These are phyloP conservation scores for Stentor coeruleus DNA, from an alignment of 73 alveolate species.

Conservation along the genomic window DNA sequence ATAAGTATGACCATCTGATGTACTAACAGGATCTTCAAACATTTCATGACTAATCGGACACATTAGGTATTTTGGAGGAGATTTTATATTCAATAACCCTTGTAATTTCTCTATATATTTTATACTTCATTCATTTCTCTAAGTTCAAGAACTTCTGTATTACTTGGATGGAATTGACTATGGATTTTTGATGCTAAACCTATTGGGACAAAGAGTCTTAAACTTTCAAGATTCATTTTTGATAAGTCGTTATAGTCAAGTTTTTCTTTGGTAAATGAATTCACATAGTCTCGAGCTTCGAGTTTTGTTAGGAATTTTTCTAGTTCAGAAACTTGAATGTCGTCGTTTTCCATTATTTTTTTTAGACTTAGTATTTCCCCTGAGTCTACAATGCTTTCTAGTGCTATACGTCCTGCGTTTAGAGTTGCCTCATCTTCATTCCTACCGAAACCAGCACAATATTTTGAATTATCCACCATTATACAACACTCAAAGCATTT, in stretches of 20 bases:
- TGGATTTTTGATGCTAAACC: not conserved
- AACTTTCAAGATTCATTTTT: not conserved
- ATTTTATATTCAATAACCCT: not conserved
- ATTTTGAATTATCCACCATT: not conserved
- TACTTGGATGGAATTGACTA: constrained; percentile 20
- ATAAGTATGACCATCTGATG: constrained; percentile 80
- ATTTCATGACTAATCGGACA: constrained; percentile 77
- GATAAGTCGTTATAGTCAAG: not conserved
- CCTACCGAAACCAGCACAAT: constrained; percentile 16
- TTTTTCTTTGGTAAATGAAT: not conserved
- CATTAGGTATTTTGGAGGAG: not conserved
- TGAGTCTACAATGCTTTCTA: constrained; percentile 19
- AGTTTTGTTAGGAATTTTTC: not conserved
- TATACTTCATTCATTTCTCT: constrained; percentile 1
- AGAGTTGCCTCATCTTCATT: constrained; percentile 21
- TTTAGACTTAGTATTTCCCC: not conserved
- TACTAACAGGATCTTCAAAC: constrained; percentile 79
- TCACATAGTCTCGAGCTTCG: not conserved
- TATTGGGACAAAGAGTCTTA: not conserved
- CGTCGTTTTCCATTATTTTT: not conserved
- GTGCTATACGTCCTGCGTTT: constrained; percentile 16
- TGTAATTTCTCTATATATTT: not conserved
- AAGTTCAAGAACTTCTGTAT: not conserved
- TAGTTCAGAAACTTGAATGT: constrained; percentile 10
- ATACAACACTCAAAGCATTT: constrained; percentile 12